Percentiles rank a stretch among this genome's conserved stretches.
These are phyloP conservation scores for Sextonia rubra DNA, from an alignment of 164 flowering plant genomes.

Conservation along the genomic window DNA sequence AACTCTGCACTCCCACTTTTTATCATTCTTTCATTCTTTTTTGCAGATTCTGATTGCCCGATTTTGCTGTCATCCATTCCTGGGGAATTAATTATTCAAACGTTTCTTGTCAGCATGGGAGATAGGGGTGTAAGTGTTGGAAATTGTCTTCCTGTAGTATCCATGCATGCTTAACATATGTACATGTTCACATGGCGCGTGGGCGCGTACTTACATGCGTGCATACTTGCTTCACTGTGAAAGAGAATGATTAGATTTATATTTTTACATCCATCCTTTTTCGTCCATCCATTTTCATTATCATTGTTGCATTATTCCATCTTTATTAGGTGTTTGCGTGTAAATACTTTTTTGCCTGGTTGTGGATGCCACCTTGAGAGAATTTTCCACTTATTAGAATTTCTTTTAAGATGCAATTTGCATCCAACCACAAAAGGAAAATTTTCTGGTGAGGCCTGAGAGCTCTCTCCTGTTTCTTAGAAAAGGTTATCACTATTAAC, in stretches of 20 bases:
- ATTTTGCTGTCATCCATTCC: background rate
- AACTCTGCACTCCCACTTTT: background rate
- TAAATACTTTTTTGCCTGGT: too few relatives aligned
- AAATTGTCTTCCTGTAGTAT: background rate
- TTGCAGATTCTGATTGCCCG: background rate
- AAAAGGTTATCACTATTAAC: too few relatives aligned
- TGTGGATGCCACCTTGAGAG: too few relatives aligned
- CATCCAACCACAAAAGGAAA: too few relatives aligned
- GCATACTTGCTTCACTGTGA: background rate
- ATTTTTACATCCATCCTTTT: background rate
- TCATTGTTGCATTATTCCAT: too few relatives aligned
- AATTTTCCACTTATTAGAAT: too few relatives aligned
- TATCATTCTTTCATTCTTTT: conserved; percentile 4
- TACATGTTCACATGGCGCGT: too few relatives aligned
- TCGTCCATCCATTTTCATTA: too few relatives aligned
- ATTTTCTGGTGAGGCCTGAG: too few relatives aligned
- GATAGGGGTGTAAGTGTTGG: background rate
- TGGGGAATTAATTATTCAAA: background rate
- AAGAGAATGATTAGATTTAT: background rate
- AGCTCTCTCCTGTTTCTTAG: too few relatives aligned
- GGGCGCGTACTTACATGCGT: background rate
- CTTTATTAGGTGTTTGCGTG: too few relatives aligned
- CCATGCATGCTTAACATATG: background rate
- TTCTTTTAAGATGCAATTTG: too few relatives aligned
- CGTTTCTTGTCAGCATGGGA: background rate